These are phyloP conservation scores for Nemophila menziesii DNA, from an alignment of 257 asterid species.

Conservation along the genomic window DNA sequence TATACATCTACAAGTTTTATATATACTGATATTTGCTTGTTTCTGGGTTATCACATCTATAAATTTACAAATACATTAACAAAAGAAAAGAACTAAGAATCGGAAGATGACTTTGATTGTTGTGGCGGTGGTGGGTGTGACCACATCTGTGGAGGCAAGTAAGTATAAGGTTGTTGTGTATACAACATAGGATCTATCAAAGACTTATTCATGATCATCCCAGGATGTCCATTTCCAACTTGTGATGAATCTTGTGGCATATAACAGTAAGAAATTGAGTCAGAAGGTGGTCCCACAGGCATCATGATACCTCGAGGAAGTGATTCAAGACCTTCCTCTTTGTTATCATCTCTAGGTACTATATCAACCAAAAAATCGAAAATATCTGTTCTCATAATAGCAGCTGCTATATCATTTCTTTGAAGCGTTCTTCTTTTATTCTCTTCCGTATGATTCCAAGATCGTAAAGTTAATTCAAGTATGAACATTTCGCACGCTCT, in stretches of 20 bases:
- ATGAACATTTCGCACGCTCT: conserved; percentile 29
- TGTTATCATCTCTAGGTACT: conserved; percentile 19
- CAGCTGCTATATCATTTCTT: conserved; percentile 17
- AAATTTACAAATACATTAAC: background rate
- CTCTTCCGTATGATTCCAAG: conserved; percentile 24
- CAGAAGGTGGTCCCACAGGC: conserved; percentile 10
- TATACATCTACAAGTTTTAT: no score
- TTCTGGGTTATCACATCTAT: no score
- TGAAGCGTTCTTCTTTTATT: conserved; percentile 23
- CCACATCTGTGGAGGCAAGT: conserved; percentile 15
- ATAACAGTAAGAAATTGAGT: conserved; percentile 10
- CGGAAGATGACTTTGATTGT: conserved; percentile 22
- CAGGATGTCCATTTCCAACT: conserved; percentile 6
- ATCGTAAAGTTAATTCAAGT: conserved; percentile 18
- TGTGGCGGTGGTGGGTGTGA: conserved; percentile 11
- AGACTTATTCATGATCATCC: conserved; percentile 1
- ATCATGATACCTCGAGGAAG: conserved; percentile 12
- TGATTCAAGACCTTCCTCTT: conserved; percentile 11
- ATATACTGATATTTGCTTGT: no score
- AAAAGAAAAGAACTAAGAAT: conserved; percentile 8
- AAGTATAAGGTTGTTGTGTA: conserved; percentile 15
- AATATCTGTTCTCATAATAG: conserved; percentile 19
- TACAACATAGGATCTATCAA: conserved; percentile 13
- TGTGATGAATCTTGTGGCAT: conserved; percentile 14
- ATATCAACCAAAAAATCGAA: conserved; percentile 25